Evolutionary conservation across 495 filamentous ascomycete species (phyloP).

Genomic region (Penicillium fimorum): DNA sequence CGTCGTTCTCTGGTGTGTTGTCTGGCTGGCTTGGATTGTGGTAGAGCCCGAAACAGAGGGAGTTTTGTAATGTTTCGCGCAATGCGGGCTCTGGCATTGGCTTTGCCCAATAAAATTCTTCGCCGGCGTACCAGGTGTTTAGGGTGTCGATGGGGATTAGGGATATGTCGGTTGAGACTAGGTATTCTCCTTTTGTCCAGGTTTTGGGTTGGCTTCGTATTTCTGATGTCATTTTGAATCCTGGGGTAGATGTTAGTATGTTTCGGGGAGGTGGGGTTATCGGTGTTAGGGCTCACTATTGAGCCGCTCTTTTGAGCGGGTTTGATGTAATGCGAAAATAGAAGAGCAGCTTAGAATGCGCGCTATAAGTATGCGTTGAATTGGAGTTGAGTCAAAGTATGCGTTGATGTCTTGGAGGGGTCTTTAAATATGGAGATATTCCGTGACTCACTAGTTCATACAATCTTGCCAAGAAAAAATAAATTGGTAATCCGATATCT

Average conservation of each 20-base stretch:
- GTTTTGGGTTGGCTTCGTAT: slow-evolving; percentile 5
- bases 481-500: background rate
- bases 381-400: too few relatives aligned
- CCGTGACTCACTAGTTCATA: background rate
- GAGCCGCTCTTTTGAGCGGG: background rate
- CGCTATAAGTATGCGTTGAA: too few relatives aligned
- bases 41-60: slow-evolving; percentile 56
- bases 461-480: background rate
- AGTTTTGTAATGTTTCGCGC: slow-evolving; percentile 47
- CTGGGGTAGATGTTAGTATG: background rate
- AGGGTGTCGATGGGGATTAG: slow-evolving; percentile 50
- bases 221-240: background rate
- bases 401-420: background rate
- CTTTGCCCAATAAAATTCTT: slow-evolving; percentile 56
- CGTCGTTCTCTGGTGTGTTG: background rate
- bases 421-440: background rate
- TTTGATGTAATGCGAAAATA: background rate
- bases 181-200: slow-evolving; percentile 32
- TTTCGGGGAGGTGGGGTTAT: background rate
- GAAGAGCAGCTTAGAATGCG: background rate
- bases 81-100: slow-evolving; percentile 38
- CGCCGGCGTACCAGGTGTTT: slow-evolving; percentile 49
- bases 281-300: background rate
- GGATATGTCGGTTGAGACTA: slow-evolving; percentile 51
- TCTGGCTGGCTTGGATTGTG: slow-evolving; percentile 6